Evolutionary conservation across 768 basidiomycete genomes (phyloP), one percentile per base, ranked within the genome.

Genomic region (Podaxis sp.): DNA sequence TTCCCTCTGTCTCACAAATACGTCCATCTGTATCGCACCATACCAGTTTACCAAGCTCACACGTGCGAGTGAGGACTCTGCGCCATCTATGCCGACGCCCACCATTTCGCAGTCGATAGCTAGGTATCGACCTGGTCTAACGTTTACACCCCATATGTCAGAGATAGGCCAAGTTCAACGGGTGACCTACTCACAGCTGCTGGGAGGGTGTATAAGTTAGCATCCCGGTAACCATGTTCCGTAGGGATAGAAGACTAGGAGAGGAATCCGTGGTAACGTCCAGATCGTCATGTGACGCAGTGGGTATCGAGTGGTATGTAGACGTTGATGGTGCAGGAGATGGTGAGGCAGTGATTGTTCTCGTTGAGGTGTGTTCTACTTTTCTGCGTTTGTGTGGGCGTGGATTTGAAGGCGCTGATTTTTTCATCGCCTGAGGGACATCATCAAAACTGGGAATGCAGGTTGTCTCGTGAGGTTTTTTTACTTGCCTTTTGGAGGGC

Each of bases 51-150:
- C 94, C 44, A 97, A 71, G 56, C 90, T 92, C 65, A 96, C 91
- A 36, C 96, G 87, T 1, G 95, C 96, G 13, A 97, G 82, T 0
- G 90, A 88, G 0, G 91, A 94, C 71, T 96, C 93, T 2, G 74
- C 75, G 22, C 93, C 93, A 26, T 88, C 82, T n/a, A 86, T 81
- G 0, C 95, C 95, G n/a, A 96, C 84, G 4, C 95, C 95, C 11
- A 99, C 96, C 95, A 99, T 97, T 75, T 99, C 96, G 69, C 96
- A 99, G 74, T 99, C 96, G 30, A 99, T 78, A 0, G 94, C 87
- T 48, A 97, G 76, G 65, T 90, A 90, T 69, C 84, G 88, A 53
- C 90, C 90, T 3, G 86, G 84, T 52, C 88, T 87, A 57, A 17
- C 40, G 15, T 38, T 40, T 38, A 33, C 22, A n/a, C 4, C 50